phyloP scores from a whole-genome alignment of 371 early-diverging fungal genomes.

The Rhizopus arrhizus region DNA sequence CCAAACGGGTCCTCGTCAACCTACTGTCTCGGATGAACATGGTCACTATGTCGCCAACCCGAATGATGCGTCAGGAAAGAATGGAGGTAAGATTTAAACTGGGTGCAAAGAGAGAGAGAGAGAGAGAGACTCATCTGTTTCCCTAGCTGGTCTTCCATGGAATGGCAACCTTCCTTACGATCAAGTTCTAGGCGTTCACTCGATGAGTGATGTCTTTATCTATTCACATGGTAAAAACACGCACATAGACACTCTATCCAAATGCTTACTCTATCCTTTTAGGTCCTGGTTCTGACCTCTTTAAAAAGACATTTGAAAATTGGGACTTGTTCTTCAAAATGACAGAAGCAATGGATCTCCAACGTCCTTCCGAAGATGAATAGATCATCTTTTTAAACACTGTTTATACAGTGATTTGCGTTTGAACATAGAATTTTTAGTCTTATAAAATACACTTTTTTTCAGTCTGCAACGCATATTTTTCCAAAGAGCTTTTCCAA shows the following conservation, averaged over 20 bases:
- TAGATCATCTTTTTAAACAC: background rate
- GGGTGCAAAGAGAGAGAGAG: background rate
- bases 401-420: no score
- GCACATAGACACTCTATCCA: background rate
- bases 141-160: conserved; percentile 39
- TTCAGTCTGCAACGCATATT: no score
- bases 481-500: no score
- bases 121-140: background rate
- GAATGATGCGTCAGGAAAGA: conserved; percentile 40
- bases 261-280: background rate
- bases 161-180: conserved; percentile 41
- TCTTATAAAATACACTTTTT: no score
- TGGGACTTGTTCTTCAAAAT: conserved; percentile 65
- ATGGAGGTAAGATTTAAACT: conserved; percentile 18
- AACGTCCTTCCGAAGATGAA: conserved; percentile 19
- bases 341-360: conserved; percentile 40
- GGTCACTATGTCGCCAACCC: conserved; percentile 43
- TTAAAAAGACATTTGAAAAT: conserved; percentile 61
- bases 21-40: conserved; percentile 31
- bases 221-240: conserved; percentile 43
- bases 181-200: conserved; percentile 55
- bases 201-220: conserved; percentile 63
- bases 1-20: conserved; percentile 44
- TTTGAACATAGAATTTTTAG: no score
- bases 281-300: conserved; percentile 58